phyloP scores from a whole-genome alignment of 805 yeast species.

The Kregervanrija pseudodelftensis region DNA sequence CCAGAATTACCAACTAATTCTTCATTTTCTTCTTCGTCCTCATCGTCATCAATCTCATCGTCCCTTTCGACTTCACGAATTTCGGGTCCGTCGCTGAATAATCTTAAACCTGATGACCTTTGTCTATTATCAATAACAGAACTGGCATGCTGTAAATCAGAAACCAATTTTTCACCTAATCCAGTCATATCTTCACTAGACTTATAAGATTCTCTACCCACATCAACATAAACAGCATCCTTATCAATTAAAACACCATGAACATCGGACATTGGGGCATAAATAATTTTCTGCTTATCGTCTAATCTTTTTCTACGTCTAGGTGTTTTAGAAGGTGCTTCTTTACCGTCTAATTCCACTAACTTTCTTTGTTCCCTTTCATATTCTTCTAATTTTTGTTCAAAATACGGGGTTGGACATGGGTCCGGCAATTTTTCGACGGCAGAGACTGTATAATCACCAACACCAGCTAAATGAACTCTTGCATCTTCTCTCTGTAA shows the following conservation, averaged over 20 bases:
- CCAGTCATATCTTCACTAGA: slow-evolving; percentile 38
- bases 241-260: slow-evolving; percentile 96
- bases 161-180: slow-evolving; percentile 80
- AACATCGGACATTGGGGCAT: slow-evolving; percentile 99
- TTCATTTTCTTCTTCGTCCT: slow-evolving; percentile 25
- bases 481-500: slow-evolving; percentile 59
- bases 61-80: slow-evolving; percentile 32
- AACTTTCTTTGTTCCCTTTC: slow-evolving; percentile 67
- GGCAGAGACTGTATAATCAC: slow-evolving; percentile 69
- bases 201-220: slow-evolving; percentile 36
- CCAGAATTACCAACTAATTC: slow-evolving; percentile 43
- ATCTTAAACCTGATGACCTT: slow-evolving; percentile 57
- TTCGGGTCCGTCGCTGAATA: slow-evolving; percentile 48
- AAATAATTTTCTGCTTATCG: slow-evolving; percentile 87
- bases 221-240: slow-evolving; percentile 94
- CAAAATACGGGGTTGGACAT: slow-evolving; percentile 93
- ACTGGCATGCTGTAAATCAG: slow-evolving; percentile 67
- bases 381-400: slow-evolving; percentile 74
- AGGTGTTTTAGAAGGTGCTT: slow-evolving; percentile 35
- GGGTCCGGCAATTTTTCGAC: slow-evolving; percentile 96
- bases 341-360: slow-evolving; percentile 55
- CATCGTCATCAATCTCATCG: slow-evolving; percentile 33
- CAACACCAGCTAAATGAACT: slow-evolving; percentile 93
- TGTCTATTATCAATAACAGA: slow-evolving; percentile 44
- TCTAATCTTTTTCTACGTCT: slow-evolving; percentile 84